Evolutionary conservation across 345 rosid species (phyloP).

Genomic region (Aurinia saxatilis): DNA sequence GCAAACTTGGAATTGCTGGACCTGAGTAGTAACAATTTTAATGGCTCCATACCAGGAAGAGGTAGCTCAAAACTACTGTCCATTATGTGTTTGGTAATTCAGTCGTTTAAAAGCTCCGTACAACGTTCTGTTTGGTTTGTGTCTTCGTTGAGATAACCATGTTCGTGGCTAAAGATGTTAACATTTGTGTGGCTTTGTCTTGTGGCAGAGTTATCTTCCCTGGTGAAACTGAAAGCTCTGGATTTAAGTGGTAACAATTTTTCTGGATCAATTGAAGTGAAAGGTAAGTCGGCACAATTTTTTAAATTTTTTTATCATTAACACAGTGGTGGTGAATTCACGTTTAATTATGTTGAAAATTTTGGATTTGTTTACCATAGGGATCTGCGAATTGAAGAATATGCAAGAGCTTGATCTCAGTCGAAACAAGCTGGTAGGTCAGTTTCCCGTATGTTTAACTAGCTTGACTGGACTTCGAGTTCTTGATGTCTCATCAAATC

Average conservation of each 20-base stretch:
- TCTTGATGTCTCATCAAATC: slow-evolving; percentile 14
- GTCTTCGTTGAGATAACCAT: no score
- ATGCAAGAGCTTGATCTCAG: slow-evolving; percentile 9
- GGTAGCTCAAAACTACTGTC: no score
- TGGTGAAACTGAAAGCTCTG: no score
- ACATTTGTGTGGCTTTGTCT: no score
- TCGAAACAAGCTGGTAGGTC: neutral
- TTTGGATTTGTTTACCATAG: neutral
- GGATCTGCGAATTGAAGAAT: slow-evolving; percentile 5
- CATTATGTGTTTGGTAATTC: no score
- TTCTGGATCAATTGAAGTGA: no score
- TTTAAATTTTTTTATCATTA: neutral
- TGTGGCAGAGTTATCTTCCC: no score
- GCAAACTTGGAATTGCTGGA: neutral
- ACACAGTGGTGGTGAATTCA: neutral
- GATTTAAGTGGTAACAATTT: no score
- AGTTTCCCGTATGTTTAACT: neutral
- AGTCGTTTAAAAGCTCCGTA: no score
- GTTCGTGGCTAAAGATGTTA: no score
- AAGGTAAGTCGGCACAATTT: neutral
- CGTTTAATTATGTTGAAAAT: neutral
- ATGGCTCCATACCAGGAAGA: neutral
- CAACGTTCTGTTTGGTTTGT: no score
- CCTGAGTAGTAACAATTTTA: neutral
- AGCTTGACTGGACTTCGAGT: neutral